Evolutionary conservation across 2,329 filamentous ascomycete species (phyloP), one percentile per base, ranked within the genome.

Genomic region (Colletotrichum sp.): DNA sequence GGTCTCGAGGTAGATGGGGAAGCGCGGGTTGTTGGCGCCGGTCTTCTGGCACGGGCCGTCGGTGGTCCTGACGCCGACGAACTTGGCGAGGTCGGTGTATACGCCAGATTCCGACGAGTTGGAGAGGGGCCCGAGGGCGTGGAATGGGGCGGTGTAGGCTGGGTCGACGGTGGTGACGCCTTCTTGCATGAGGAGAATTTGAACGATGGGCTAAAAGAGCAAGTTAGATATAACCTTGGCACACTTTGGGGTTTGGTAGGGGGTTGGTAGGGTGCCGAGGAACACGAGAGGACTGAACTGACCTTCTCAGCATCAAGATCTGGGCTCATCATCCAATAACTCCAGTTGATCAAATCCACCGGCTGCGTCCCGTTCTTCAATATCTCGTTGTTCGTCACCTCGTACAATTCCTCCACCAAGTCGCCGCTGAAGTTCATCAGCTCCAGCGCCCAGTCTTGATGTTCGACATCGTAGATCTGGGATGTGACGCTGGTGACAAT

Each of bases 291-390:
- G 15, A 7, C 36, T 39, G 36, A 39, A 39, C 36, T 39, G 36
- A 39, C 36, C 36, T 39, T 39, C 36, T 39, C 77, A 0, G 88
- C 80, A 79, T 89, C 87, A 7, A 83, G 71, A 16, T 79, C 78
- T 6, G 86, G 81, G 52, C 84, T 82, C 62, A 84, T 84, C 28
- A 86, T 80, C 85, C 85, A 87, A 79, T 88, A 88, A 0, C 85
- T 86, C 86, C 86, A 91, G 80, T 89, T 88, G 76, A 87, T 86
- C 28, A 90, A 72, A 52, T 86, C 86, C 2, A 80, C 75, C 16
- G 86, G 84, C 79, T 88, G 86, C 8, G 82, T 86, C 12, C 85
- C 86, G 62, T 85, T 82, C 36, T 84, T 83, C 10, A 87, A 34
- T 18, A 62, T 62, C 28, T 62, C 58, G 58, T 39, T 39, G 36